Base-by-base conservation (phyloP, 2,329 filamentous ascomycete species). In the Ophiosphaerella narmari region DNA sequence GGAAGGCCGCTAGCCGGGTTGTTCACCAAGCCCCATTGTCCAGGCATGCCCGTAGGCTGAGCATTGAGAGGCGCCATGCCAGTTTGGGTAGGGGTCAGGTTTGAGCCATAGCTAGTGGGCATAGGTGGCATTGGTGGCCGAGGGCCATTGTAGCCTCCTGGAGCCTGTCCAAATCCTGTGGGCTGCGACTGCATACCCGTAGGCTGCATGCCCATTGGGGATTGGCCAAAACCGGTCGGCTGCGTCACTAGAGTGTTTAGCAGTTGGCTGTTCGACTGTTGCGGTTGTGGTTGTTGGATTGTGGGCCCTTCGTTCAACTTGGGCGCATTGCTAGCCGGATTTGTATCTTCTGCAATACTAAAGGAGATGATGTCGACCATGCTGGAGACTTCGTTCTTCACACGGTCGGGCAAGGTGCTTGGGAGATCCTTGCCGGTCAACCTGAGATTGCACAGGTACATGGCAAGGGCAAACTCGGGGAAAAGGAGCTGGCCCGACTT, bases 341-440 rank as follows among this genome's bases (percentile, higher is more conserved):
- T 49, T n/a, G 81, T 78, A 24, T 93, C 88, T 58, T 99, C 94
- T 0, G 85, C 86, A 21, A 97, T 84, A 61, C 88, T 91, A 71
- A 99, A 99, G 52, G 91, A 96, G 69, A 99, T 99, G 48, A 99
- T 99, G 70, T 99, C 94, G 35, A 99, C 94, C 92, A 99, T 97
- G 75, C 94, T 96, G 3, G 93, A 97, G 14, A 99, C 94, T 74
- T 99, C 94, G 66, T 99, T 99, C 77, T 86, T 89, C 59, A 99
- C 87, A 51, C 85, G 88, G 29, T 97, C 91, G 0, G 94, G 94
- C 8, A 99, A 80, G 5, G 70, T 74, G 2, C 80, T 68, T 0
- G 94, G 94, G 21, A 99, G 75, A 0, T 86, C 80, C 74, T 96
- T 96, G 51, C 91, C 91, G 0, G 90, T 94, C 50, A 97, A 80